phyloP scores from a whole-genome alignment of 2,329 filamentous ascomycete species.

The Orbilia quercus region DNA sequence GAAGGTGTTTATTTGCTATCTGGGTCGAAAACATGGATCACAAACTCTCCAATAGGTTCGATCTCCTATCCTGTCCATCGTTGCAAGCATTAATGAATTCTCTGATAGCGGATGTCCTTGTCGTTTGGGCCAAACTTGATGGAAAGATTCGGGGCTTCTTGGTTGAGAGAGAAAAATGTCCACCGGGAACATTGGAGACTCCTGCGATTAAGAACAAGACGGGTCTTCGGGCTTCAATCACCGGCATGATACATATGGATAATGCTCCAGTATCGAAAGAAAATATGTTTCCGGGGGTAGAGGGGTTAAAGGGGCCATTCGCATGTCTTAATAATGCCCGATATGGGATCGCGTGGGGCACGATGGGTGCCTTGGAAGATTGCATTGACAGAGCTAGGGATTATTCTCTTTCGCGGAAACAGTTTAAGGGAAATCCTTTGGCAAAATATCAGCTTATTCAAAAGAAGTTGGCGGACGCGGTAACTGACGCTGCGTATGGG shows the following conservation, averaged over 20 bases:
- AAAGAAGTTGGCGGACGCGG: slow-evolving; percentile 95
- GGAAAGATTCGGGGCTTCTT: slow-evolving; percentile 95
- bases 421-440: slow-evolving; percentile 95
- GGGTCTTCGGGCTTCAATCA: slow-evolving; percentile 89
- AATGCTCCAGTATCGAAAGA: slow-evolving; percentile 85
- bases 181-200: slow-evolving; percentile 88
- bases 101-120: slow-evolving; percentile 73
- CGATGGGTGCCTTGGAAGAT: slow-evolving; percentile 93
- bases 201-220: slow-evolving; percentile 95
- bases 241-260: slow-evolving; percentile 97
- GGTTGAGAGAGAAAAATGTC: slow-evolving; percentile 84
- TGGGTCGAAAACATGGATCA: slow-evolving; percentile 94
- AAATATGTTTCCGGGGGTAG: slow-evolving; percentile 93
- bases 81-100: slow-evolving; percentile 4
- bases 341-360: slow-evolving; percentile 92
- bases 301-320: slow-evolving; percentile 89
- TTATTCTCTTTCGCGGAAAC: slow-evolving; percentile 91
- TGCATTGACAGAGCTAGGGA: slow-evolving; percentile 81
- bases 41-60: slow-evolving; percentile 80
- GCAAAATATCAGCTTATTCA: slow-evolving; percentile 97
- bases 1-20: slow-evolving; percentile 82
- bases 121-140: slow-evolving; percentile 93
- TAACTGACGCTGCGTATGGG: slow-evolving; percentile 89
- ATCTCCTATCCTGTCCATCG: neutral
- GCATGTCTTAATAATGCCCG: slow-evolving; percentile 93